Evolutionary conservation across 805 yeast species (phyloP).

Genomic region (Hemisphaericaspora nanyangensis): DNA sequence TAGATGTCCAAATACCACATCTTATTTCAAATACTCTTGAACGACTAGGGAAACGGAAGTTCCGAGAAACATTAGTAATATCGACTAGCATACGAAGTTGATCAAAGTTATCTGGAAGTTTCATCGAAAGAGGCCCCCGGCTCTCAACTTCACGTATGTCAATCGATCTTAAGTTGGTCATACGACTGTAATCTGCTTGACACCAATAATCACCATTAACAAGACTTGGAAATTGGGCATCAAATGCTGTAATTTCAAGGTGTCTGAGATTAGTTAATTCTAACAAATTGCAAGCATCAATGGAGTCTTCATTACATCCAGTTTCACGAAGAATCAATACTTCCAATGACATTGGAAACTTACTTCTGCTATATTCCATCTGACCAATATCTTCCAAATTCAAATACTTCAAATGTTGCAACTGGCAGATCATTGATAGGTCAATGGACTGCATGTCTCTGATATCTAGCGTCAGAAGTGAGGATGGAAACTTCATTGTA

Average conservation of each 20-base stretch:
- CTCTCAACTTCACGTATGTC: too few relatives aligned
- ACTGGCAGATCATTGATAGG: too few relatives aligned
- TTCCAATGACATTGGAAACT: not conserved
- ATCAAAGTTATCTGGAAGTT: not conserved
- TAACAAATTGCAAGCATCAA: not conserved
- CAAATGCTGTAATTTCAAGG: not conserved
- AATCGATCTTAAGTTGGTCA: not conserved
- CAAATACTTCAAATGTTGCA: not conserved
- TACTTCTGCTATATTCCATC: too few relatives aligned
- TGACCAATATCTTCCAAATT: not conserved
- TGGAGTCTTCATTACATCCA: not conserved
- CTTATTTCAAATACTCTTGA: not conserved
- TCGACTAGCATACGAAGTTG: not conserved
- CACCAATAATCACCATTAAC: not conserved
- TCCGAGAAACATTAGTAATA: not conserved
- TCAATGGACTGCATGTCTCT: too few relatives aligned
- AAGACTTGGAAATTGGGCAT: not conserved
- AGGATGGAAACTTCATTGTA: too few relatives aligned
- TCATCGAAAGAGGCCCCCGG: not conserved
- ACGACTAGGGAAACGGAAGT: not conserved
- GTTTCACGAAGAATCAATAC: not conserved
- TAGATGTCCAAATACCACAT: too few relatives aligned
- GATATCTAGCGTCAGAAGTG: too few relatives aligned
- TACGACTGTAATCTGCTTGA: not conserved
- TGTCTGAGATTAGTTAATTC: not conserved